Evolutionary conservation across 2,329 filamentous ascomycete genomes (phyloP), one percentile per base, ranked within the genome.

Genomic region (Colletotrichum tanaceti): DNA sequence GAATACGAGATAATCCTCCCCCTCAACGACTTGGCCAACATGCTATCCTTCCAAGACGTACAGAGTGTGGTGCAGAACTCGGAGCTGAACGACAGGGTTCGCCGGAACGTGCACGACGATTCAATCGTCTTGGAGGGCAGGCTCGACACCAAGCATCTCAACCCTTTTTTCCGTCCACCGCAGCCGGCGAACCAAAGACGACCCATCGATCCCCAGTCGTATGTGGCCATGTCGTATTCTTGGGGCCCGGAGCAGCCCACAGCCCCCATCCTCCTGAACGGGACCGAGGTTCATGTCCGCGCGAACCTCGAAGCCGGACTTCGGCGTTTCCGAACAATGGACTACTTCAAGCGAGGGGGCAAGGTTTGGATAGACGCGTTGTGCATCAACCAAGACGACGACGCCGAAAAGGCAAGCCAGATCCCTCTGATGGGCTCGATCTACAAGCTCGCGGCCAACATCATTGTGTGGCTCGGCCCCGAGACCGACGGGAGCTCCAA

Each of bases 321-420:
- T 18, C 41, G 32, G 2, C 24, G 24, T 18, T 55, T 63, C 24
- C 32, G 60, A 7, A 49, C 28, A 11, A 43, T 63, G 60, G 24
- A 39, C 20, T 49, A 35, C 9, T 63, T 63, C 50, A 41, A 55
- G 24, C 18, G 38, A 41, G 60, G 60, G 16, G 38, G 47, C 1
- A 39, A 35, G 39, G 4, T 76, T n/a, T 76, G 74, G 75, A 72
- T 75, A 5, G 74, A 76, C 53, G 72, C 71, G 0, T 61, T 76
- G 16, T 76, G 74, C 43, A 72, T 76, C n/a, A 71, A 76, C n/a
- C 71, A 73, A 55, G 47, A 47, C n/a, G 71, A 74, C n/a, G 68
- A 64, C 16, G 44, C 63, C 13, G 74, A 76, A 54, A 70, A 71
- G 54, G 71, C 70, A 38, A 62, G 70, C 14, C 73, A 75, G 58